These are phyloP conservation scores for Lentinula lateritia DNA, from an alignment of 768 basidiomycete species.

Conservation along the genomic window DNA sequence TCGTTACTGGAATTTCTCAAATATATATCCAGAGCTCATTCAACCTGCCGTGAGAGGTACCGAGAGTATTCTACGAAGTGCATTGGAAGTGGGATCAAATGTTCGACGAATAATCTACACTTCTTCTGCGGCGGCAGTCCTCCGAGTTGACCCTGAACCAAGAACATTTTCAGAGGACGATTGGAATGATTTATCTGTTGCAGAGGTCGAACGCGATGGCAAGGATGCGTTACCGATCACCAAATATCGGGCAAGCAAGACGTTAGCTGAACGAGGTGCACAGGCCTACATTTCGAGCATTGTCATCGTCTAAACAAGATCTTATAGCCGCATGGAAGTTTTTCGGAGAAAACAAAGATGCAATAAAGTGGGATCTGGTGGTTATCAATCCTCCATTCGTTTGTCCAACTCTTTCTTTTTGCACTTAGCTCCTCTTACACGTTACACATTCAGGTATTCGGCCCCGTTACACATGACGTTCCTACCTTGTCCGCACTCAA, in stretches of 20 bases:
- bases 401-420: conserved; percentile 6
- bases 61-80: conserved; percentile 24
- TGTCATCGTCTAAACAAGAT: background rate
- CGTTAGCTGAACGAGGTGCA: conserved; percentile 54
- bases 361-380: conserved; percentile 45
- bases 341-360: conserved; percentile 34
- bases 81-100: conserved; percentile 28
- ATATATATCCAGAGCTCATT: conserved; percentile 18
- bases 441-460: background rate
- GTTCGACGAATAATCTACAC: conserved; percentile 63
- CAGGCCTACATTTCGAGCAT: background rate
- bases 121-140: conserved; percentile 51
- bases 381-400: conserved; percentile 54
- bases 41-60: conserved; percentile 34
- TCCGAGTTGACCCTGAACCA: conserved; percentile 19
- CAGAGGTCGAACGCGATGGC: conserved; percentile 43
- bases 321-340: conserved; percentile 36
- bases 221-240: conserved; percentile 28
- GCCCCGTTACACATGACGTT: conserved; percentile 40
- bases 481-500: conserved; percentile 28
- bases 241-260: conserved; percentile 61
- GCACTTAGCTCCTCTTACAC: background rate
- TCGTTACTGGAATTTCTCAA: no score
- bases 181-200: conserved; percentile 54
- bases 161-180: conserved; percentile 41